A percentile compares a stretch with the other conserved stretches of the same genome.
Conservation (phyloP, 1,284 basidiomycete genomes). For the Ganoderma lucidum region DNA sequence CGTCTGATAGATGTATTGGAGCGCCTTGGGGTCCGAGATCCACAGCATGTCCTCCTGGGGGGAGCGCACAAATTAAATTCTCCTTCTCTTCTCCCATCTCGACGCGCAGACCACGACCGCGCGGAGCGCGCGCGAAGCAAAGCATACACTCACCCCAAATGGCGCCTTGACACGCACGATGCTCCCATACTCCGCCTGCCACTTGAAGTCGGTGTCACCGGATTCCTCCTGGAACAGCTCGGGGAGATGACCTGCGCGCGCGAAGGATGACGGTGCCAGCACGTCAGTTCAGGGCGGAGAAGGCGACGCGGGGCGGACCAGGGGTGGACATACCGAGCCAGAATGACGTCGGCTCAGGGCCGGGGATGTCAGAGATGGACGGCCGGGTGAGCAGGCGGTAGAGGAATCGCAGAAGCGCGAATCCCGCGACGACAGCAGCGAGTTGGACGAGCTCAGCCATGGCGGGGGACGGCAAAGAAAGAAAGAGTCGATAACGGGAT, state of each 20-base stretch:
- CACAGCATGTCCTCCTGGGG: slow-evolving; percentile 44
- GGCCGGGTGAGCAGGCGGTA: slow-evolving; percentile 30
- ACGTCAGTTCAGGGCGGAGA: background rate
- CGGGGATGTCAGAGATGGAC: slow-evolving; percentile 37
- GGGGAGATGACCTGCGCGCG: slow-evolving; percentile 52
- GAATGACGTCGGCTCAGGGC: slow-evolving; percentile 40
- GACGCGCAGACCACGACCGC: background rate
- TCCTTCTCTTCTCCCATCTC: background rate
- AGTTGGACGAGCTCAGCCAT: slow-evolving; percentile 26
- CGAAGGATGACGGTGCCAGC: background rate
- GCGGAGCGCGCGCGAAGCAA: background rate
- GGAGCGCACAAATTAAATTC: background rate
- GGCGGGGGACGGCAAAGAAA: slow-evolving; percentile 10
- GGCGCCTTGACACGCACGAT: slow-evolving; percentile 58
- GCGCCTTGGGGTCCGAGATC: slow-evolving; percentile 50
- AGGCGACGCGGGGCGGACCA: background rate
- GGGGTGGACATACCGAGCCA: slow-evolving; percentile 33
- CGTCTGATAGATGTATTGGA: slow-evolving; percentile 50
- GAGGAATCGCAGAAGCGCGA: slow-evolving; percentile 29
- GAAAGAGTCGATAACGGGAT: slow-evolving; percentile 15
- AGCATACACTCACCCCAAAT: slow-evolving; percentile 51
- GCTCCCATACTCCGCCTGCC: slow-evolving; percentile 55
- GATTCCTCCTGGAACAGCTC: slow-evolving; percentile 60
- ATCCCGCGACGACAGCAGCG: slow-evolving; percentile 21
- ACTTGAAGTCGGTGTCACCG: slow-evolving; percentile 59